Evolutionary conservation across 805 yeast species (phyloP), one percentile per base, ranked within the genome.

Genomic region (Ogataea salicorniae): DNA sequence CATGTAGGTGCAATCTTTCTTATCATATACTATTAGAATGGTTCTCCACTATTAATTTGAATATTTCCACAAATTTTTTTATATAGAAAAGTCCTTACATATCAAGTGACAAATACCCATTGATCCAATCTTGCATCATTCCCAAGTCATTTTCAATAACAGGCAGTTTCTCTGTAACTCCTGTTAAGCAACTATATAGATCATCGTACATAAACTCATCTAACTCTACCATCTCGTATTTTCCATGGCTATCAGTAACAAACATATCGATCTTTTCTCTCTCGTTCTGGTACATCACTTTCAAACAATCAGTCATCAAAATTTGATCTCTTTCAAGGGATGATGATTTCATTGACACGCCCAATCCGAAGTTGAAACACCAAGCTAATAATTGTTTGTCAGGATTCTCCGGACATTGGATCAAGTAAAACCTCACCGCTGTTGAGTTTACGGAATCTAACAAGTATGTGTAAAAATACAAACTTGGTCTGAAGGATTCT

Each of bases 321-420:
- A 16, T 29, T 4, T 40, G 46, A 14, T 14, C 15, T 6, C 17
- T 26, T 6, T 43, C 40, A 2, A 37, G 13, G 8, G 34, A 26
- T 9, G 13, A 26, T 9, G 31, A 26, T 26, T 9, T 41, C 15
- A 57, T 61, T 51, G 52, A 54, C 5, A 48, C 46, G 15, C 54
- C 47, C 20, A 76, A 56, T 6, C 74, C 75, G 26, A 67, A 61
- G 55, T 72, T 78, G 56, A 80, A 75, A 11, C 80, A 73, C 84
- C 86, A 81, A 2, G 76, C 39, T 42, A 68, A 48, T 0, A 61
- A 26, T 18, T 41, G 36, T 6, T 43, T 43, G 9, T 16, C 22
- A 3, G 26, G 14, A 11, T 48, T 43, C 4, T 52, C 37, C 5
- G 50, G 49, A 6, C 54, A 53, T 31, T 58, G 54, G 1, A 60